These are phyloP conservation scores for Crassisporium funariophilum DNA, from an alignment of 768 basidiomycete species.

Conservation along the genomic window DNA sequence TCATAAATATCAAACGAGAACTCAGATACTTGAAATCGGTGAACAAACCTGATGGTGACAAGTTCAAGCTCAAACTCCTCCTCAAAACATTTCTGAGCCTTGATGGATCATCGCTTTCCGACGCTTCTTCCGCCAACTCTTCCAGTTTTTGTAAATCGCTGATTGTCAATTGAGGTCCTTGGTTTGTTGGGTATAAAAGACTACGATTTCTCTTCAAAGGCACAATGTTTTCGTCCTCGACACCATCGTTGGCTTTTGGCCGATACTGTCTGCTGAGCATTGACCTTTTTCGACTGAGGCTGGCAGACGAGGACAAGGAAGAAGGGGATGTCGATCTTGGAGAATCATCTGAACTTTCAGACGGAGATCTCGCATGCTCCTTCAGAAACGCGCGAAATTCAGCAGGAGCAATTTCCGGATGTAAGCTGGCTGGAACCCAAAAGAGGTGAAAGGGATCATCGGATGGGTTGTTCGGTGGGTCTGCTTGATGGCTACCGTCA, in stretches of 20 bases:
- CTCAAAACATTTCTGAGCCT: constrained; percentile 77
- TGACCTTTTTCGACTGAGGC: constrained; percentile 82
- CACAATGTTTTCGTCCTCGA: constrained; percentile 67
- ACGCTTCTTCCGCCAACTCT: constrained; percentile 89
- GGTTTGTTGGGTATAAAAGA: constrained; percentile 59
- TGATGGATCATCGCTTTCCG: constrained; percentile 78
- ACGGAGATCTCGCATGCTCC: constrained; percentile 76
- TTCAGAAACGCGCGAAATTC: constrained; percentile 96
- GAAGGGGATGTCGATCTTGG: constrained; percentile 47
- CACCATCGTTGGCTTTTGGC: constrained; percentile 75
- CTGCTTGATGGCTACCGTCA: constrained; percentile 23
- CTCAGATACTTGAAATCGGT: constrained; percentile 8
- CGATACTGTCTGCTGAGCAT: constrained; percentile 95
- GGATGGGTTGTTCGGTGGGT: constrained; percentile 40
- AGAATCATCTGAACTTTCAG: constrained; percentile 40
- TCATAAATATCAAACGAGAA: constrained; percentile 17
- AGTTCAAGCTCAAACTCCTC: constrained; percentile 86
- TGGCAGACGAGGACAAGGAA: constrained; percentile 41
- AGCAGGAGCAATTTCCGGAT: constrained; percentile 96
- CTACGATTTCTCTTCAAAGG: constrained; percentile 71
- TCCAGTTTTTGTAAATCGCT: constrained; percentile 94
- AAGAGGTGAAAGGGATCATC: constrained; percentile 92
- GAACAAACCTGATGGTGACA: constrained; percentile 79
- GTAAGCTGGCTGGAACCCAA: constrained; percentile 97
- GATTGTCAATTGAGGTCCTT: constrained; percentile 87